Evolutionary conservation across 495 filamentous ascomycete species (phyloP), one percentile per base, ranked within the genome.

Genomic region (Neurospora sp.): DNA sequence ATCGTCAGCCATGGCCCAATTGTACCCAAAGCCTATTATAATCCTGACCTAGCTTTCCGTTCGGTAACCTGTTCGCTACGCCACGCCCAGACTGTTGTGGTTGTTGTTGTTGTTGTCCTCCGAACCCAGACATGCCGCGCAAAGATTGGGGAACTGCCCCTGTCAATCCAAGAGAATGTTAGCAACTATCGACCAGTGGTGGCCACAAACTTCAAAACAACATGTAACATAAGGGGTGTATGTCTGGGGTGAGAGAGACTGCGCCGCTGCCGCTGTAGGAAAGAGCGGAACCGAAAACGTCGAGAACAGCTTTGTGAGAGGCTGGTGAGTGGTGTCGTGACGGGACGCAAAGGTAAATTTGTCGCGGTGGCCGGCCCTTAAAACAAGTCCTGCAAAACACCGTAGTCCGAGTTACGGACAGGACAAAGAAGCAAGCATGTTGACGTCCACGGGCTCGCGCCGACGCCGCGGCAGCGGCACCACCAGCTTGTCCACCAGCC

Each of bases 31-130:
- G 16, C 27, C 40, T 22, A 31, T 72, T 41, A 20, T 59, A 68
- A 5, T 72, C 74, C 86, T 82, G 86, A 94, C 92, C 91, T 79
- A 92, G 83, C 82, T 92, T 92, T 69, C 91, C 90, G 75, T 92
- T 92, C 75, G 89, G 90, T 87, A 94, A 83, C 79, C 91, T 89
- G 80, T 82, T 86, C n/a, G 91, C 88, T 22, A 87, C 87, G 75
- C 88, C 87, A 82, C 91, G 87, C 76, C 87, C 87, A 74, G 90
- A 87, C 75, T 83, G 83, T 73, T 84, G 84, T 35, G 88, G 85
- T 82, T 89, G 89, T 83, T 85, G 89, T 83, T 85, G 89, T 82
- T 75, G 70, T 83, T 90, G 91, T 76, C 85, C 84, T 76, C 89
- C 87, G 83, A 91, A 93, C 74, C 87, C 83, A 72, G 90, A 88